Evolutionary conservation across 2,329 filamentous ascomycete species (phyloP).

Genomic region (Pyrenochaeta sp.): DNA sequence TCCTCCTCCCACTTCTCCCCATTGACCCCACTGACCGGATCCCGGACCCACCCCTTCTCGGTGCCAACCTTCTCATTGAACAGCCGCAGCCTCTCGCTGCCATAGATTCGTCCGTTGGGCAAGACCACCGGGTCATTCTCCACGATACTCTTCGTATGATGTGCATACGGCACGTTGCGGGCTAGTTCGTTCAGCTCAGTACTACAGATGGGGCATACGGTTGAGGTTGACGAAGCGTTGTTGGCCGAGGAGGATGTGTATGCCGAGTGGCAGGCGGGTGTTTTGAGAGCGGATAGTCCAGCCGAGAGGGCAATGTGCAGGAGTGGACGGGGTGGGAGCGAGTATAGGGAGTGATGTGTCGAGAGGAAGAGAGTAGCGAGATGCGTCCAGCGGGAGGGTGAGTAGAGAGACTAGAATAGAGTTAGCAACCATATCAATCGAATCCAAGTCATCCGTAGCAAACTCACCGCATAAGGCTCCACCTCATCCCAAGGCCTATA

Average conservation of each 20-base stretch:
- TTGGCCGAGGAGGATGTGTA: conserved; percentile 63
- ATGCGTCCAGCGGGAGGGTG: conserved; percentile 72
- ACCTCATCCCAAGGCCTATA: conserved; percentile 68
- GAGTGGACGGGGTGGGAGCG: conserved; percentile 80
- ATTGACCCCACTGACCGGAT: conserved; percentile 72
- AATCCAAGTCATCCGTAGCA: not conserved
- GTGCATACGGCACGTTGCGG: conserved; percentile 86
- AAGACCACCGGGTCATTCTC: conserved; percentile 86
- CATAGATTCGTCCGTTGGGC: conserved; percentile 87
- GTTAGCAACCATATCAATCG: conserved; percentile 16
- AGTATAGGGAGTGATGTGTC: conserved; percentile 86
- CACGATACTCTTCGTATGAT: conserved; percentile 92
- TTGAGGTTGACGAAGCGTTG: conserved; percentile 67
- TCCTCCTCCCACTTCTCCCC: conserved; percentile 55
- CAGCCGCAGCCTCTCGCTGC: conserved; percentile 73
- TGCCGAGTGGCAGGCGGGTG: conserved; percentile 84
- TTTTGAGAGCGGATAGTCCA: conserved; percentile 93
- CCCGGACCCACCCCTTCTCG: conserved; percentile 71
- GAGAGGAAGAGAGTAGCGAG: conserved; percentile 82
- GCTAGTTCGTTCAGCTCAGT: conserved; percentile 94
- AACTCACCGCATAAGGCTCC: conserved; percentile 66
- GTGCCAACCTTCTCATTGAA: conserved; percentile 83
- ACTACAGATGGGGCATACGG: conserved; percentile 93
- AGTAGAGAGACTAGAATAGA: conserved; percentile 72
- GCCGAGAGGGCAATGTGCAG: conserved; percentile 90